phyloP scores from a whole-genome alignment of 2,329 filamentous ascomycete genomes.

The Verticillium zaregamsianum region DNA sequence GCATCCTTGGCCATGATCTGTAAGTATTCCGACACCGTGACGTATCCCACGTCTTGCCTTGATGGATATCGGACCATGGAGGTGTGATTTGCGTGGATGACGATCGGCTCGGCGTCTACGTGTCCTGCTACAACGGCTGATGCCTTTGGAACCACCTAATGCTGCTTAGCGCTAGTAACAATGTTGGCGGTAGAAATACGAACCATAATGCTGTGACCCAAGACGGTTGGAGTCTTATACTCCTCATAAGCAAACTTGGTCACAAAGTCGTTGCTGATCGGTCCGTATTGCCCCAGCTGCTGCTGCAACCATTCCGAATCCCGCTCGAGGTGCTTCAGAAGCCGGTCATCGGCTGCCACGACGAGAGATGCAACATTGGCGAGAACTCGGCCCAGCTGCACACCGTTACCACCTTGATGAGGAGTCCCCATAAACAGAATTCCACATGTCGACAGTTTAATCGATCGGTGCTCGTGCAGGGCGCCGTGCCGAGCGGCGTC shows the following conservation, averaged over 20 bases:
- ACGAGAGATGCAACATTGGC: slow-evolving; percentile 29
- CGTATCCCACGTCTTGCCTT: background rate
- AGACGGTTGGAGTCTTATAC: background rate
- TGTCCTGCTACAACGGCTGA: background rate
- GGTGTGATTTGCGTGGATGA: slow-evolving; percentile 5
- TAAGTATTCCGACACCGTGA: background rate
- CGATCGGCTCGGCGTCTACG: background rate
- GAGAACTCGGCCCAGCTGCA: slow-evolving; percentile 20
- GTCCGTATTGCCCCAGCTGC: background rate
- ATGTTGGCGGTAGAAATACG: background rate
- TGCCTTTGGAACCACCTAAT: background rate
- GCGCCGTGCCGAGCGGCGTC: too few species aligned
- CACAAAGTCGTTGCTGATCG: background rate
- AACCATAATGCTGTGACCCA: background rate
- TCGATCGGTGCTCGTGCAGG: slow-evolving; percentile 22
- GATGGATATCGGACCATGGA: background rate
- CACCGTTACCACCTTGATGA: slow-evolving; percentile 28
- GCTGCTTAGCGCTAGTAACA: background rate
- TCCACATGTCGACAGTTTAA: slow-evolving; percentile 30
- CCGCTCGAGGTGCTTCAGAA: slow-evolving; percentile 15
- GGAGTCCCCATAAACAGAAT: slow-evolving; percentile 35
- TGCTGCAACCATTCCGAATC: background rate
- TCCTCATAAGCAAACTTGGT: background rate
- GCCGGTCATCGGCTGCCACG: slow-evolving; percentile 20
- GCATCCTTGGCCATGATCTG: background rate